Evolutionary conservation across 2,329 filamentous ascomycete species (phyloP).

Genomic region (Venturia aucupariae): DNA sequence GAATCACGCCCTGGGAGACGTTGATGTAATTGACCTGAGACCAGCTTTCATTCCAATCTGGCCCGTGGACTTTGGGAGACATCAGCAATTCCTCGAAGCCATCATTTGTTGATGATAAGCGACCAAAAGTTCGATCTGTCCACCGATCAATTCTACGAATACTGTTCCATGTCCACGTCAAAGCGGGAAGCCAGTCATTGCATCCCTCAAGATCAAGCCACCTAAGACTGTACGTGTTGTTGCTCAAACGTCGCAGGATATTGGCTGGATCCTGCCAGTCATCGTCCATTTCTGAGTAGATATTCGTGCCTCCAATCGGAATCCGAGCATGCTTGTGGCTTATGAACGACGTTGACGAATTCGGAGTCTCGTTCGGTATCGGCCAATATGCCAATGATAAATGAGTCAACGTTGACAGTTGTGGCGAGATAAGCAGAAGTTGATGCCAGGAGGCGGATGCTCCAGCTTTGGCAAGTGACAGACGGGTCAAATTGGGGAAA

Average conservation of each 20-base stretch:
- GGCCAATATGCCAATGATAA: slow-evolving; percentile 56
- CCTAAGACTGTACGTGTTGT: slow-evolving; percentile 47
- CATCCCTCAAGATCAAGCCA: slow-evolving; percentile 57
- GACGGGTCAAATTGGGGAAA: slow-evolving; percentile 46
- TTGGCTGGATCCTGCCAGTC: slow-evolving; percentile 42
- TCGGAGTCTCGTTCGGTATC: slow-evolving; percentile 46
- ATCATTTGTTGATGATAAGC: background rate
- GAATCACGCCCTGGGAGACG: slow-evolving; percentile 37
- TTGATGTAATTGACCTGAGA: slow-evolving; percentile 34
- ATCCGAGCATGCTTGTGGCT: slow-evolving; percentile 31
- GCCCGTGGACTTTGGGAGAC: slow-evolving; percentile 19
- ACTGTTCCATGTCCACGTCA: slow-evolving; percentile 8
- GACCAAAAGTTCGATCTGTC: slow-evolving; percentile 8
- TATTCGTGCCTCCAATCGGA: slow-evolving; percentile 23
- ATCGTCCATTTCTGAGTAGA: background rate
- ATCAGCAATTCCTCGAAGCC: slow-evolving; percentile 11
- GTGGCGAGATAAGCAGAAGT: slow-evolving; percentile 43
- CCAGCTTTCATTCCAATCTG: slow-evolving; percentile 35
- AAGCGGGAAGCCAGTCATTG: slow-evolving; percentile 37
- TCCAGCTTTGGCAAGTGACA: slow-evolving; percentile 48
- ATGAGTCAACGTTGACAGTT: slow-evolving; percentile 49
- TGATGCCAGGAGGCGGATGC: slow-evolving; percentile 44
- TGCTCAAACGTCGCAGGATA: slow-evolving; percentile 45
- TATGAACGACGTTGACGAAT: slow-evolving; percentile 38
- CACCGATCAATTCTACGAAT: background rate